Conservation (phyloP, 352 stramenopile species). For the Phytophthora aleatoria region DNA sequence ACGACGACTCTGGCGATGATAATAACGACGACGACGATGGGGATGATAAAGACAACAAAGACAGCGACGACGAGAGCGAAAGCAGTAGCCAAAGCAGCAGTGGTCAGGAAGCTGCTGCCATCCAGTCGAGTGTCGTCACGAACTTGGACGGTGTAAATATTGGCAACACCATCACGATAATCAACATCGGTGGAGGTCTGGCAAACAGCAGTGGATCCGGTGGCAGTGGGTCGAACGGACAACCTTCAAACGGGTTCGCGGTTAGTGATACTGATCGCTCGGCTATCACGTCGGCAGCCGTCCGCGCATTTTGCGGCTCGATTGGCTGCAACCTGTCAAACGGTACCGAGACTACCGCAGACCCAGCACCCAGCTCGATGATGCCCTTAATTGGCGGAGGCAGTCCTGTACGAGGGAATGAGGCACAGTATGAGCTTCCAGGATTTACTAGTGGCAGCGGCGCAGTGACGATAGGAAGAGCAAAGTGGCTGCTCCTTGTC, state of each 20-base stretch:
- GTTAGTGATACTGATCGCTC: slow-evolving; percentile 15
- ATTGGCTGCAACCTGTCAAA: slow-evolving; percentile 17
- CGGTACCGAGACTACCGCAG: not conserved
- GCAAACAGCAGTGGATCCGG: not conserved
- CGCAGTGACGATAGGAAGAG: not conserved
- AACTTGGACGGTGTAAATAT: slow-evolving; percentile 42
- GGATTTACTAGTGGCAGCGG: not conserved
- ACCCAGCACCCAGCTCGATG: not conserved
- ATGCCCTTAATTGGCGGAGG: not conserved
- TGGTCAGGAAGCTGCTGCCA: slow-evolving; percentile 11
- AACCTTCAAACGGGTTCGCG: not conserved
- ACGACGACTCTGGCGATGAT: slow-evolving; percentile 2
- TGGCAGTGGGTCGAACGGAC: slow-evolving; percentile 4
- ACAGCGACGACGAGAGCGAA: slow-evolving; percentile 13
- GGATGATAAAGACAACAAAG: slow-evolving; percentile 1
- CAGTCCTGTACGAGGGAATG: slow-evolving; percentile 1
- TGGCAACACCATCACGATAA: slow-evolving; percentile 46
- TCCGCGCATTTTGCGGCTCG: slow-evolving; percentile 27
- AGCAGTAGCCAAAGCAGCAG: slow-evolving; percentile 9
- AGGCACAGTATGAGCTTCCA: not conserved
- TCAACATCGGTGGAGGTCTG: slow-evolving; percentile 33
- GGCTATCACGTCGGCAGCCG: slow-evolving; percentile 24
- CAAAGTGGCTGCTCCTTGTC: slow-evolving; percentile 19
- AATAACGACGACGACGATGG: slow-evolving; percentile 14
- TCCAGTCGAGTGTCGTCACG: slow-evolving; percentile 35